A percentile compares a stretch with the other conserved stretches of the same genome.
These are phyloP conservation scores for Annulohypoxylon moriforme DNA, from an alignment of 495 filamentous ascomycete genomes.

Conservation along the genomic window DNA sequence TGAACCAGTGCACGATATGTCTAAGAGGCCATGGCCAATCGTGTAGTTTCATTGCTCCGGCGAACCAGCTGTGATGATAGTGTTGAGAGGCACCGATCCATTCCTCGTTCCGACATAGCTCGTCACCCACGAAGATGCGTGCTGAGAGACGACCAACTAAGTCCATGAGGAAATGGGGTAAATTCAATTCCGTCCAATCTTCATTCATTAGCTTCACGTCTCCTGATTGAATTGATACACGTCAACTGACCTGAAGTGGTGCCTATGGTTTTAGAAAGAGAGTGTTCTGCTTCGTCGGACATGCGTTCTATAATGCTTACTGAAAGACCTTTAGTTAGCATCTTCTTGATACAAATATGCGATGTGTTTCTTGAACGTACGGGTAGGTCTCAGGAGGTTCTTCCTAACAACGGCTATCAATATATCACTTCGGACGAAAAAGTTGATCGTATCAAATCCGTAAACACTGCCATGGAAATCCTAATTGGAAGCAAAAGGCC, in stretches of 20 bases:
- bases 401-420: conserved; percentile 57
- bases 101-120: conserved; percentile 56
- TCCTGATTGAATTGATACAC: neutral
- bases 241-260: conserved; percentile 18
- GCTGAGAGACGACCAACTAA: conserved; percentile 58
- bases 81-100: conserved; percentile 57
- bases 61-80: conserved; percentile 52
- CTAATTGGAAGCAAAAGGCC: conserved; percentile 20
- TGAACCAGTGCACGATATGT: conserved; percentile 49
- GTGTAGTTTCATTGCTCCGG: conserved; percentile 46
- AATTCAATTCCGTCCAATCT: conserved; percentile 47
- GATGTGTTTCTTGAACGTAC: neutral
- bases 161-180: conserved; percentile 38
- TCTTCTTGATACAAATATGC: neutral
- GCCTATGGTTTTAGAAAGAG: conserved; percentile 50
- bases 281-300: conserved; percentile 55
- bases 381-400: conserved; percentile 56
- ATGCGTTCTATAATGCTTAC: conserved; percentile 50
- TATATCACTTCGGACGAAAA: conserved; percentile 44
- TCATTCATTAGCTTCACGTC: neutral
- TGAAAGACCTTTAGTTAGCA: conserved; percentile 8
- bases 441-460: conserved; percentile 57
- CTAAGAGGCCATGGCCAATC: conserved; percentile 50
- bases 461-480: conserved; percentile 59
- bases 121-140: conserved; percentile 60